phyloP scores from a whole-genome alignment of 352 stramenopile genomes.

The Phytophthora crassamura region DNA sequence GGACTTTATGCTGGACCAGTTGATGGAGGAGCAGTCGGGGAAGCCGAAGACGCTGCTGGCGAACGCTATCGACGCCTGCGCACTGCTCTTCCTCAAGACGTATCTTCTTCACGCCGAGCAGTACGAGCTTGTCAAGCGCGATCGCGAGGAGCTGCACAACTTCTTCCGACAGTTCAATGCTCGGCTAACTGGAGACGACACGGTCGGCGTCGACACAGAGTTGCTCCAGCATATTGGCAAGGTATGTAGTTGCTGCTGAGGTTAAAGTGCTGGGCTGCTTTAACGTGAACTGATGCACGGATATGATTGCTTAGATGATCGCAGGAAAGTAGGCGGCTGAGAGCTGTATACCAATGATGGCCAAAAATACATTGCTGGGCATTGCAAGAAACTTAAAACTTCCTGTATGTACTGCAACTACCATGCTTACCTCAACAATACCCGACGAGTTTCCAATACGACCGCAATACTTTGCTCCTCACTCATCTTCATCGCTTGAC shows the following conservation, averaged over 20 bases:
- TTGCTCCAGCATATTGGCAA: constrained; percentile 38
- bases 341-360: too few species aligned
- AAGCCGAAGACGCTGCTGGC: constrained; percentile 13
- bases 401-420: too few species aligned
- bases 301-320: too few species aligned
- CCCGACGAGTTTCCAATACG: too few species aligned
- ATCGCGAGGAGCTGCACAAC: constrained; percentile 46
- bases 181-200: constrained; percentile 23
- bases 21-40: constrained; percentile 26
- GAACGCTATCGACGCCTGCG: constrained; percentile 61
- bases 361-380: too few species aligned
- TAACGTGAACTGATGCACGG: too few species aligned
- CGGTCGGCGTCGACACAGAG: constrained; percentile 16
- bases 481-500: too few species aligned
- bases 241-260: constrained; percentile 16
- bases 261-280: too few species aligned
- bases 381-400: too few species aligned
- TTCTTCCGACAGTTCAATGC: constrained; percentile 49
- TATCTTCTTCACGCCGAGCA: constrained; percentile 62
- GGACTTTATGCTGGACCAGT: constrained; percentile 62
- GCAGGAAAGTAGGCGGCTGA: too few species aligned
- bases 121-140: constrained; percentile 44
- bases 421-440: too few species aligned
- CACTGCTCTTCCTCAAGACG: constrained; percentile 73
- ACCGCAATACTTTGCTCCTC: too few species aligned